phyloP scores from a whole-genome alignment of 805 yeast genomes.

The Isabelozyma heimii region DNA sequence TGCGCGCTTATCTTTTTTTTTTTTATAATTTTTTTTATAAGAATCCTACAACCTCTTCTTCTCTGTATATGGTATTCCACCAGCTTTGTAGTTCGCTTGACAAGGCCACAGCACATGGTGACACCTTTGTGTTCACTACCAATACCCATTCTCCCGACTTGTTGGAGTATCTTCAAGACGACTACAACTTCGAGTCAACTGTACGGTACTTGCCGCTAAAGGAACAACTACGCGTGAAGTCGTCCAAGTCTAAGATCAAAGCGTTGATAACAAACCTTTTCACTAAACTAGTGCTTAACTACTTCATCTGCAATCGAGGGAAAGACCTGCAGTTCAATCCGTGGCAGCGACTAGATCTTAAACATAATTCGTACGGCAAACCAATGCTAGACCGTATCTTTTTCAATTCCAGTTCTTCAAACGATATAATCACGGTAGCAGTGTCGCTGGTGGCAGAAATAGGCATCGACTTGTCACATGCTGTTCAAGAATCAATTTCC shows the following conservation, averaged over 20 bases:
- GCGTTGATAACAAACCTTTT: conserved; percentile 47
- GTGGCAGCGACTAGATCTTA: conserved; percentile 23
- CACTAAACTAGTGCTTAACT: conserved; percentile 40
- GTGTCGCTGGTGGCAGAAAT: conserved; percentile 22
- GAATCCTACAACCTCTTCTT: background rate
- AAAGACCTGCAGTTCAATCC: conserved; percentile 9
- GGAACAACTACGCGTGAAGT: conserved; percentile 40
- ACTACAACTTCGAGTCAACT: conserved; percentile 47
- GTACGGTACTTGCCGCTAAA: conserved; percentile 45
- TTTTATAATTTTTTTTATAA: no score
- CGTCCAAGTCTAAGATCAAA: conserved; percentile 26
- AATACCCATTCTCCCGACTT: conserved; percentile 5
- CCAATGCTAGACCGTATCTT: conserved; percentile 40
- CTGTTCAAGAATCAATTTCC: conserved; percentile 23
- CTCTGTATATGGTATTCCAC: background rate
- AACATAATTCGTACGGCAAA: conserved; percentile 50
- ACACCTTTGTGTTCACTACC: background rate
- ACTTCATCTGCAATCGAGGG: conserved; percentile 14
- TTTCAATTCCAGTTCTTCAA: conserved; percentile 64
- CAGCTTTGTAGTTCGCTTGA: background rate
- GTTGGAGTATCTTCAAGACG: conserved; percentile 20
- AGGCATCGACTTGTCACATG: conserved; percentile 40
- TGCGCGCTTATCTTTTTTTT: background rate
- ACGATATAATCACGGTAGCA: conserved; percentile 45
- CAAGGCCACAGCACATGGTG: background rate